Conservation (phyloP, 192 early-diverging fungal genomes). For the Dispira parvispora region DNA sequence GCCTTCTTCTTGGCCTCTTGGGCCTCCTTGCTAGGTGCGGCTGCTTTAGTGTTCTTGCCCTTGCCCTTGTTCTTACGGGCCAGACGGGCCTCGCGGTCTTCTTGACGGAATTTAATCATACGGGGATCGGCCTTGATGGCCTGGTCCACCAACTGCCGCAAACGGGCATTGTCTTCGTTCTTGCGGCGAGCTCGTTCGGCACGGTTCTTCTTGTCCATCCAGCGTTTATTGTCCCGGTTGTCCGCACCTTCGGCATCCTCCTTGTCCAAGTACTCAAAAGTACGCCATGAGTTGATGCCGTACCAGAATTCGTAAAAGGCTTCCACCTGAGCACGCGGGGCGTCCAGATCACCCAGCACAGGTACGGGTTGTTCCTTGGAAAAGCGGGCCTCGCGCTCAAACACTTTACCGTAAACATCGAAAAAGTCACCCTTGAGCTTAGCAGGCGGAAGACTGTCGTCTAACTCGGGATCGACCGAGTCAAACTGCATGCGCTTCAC, state of each 20-base stretch:
- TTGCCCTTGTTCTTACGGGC: slow-evolving; percentile 62
- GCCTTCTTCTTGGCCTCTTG: slow-evolving; percentile 26
- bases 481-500: slow-evolving; percentile 87
- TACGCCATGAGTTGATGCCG: slow-evolving; percentile 90
- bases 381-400: slow-evolving; percentile 83
- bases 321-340: slow-evolving; percentile 50
- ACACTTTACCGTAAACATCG: slow-evolving; percentile 52
- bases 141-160: slow-evolving; percentile 69
- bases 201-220: slow-evolving; percentile 88
- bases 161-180: slow-evolving; percentile 92
- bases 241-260: slow-evolving; percentile 79
- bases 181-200: slow-evolving; percentile 79
- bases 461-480: slow-evolving; percentile 79
- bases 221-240: slow-evolving; percentile 93
- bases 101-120: slow-evolving; percentile 73
- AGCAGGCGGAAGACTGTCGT: slow-evolving; percentile 47
- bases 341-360: slow-evolving; percentile 47
- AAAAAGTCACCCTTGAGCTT: slow-evolving; percentile 78
- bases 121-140: slow-evolving; percentile 79
- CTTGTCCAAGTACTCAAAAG: slow-evolving; percentile 97
- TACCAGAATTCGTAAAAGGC: slow-evolving; percentile 74
- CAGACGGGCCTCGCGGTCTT: slow-evolving; percentile 77
- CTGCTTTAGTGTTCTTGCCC: slow-evolving; percentile 47
- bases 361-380: slow-evolving; percentile 82
- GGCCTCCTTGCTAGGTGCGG: slow-evolving; percentile 18